phyloP scores from a whole-genome alignment of 805 yeast species.

The Teunomyces pallodes region DNA sequence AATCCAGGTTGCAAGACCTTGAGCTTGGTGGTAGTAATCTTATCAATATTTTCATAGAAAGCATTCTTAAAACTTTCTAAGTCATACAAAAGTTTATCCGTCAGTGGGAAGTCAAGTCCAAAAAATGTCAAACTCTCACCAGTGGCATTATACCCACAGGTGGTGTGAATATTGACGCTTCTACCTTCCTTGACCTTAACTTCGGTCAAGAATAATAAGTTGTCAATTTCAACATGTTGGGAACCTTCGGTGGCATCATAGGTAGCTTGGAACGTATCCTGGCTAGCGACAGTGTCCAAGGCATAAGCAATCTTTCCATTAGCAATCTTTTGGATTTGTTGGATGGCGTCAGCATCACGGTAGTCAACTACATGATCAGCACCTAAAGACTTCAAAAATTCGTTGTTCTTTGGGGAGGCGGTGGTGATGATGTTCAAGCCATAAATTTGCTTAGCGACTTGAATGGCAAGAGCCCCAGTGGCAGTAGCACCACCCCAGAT shows the following conservation, averaged over 20 bases:
- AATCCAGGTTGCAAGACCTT: constrained; percentile 25
- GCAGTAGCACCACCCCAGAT: constrained; percentile 40
- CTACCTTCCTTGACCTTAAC: constrained; percentile 1
- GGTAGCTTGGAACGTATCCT: constrained; percentile 20
- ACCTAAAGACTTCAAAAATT: constrained; percentile 23
- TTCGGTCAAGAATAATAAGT: constrained; percentile 2
- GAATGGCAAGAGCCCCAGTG: constrained; percentile 30
- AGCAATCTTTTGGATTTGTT: constrained; percentile 18
- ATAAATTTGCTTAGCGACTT: constrained; percentile 27
- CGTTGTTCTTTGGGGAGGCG: constrained; percentile 23
- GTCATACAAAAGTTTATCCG: constrained; percentile 8
- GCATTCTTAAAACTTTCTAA: constrained; percentile 19
- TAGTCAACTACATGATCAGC: constrained; percentile 31
- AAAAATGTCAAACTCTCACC: constrained; percentile 3
- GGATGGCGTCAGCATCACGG: constrained; percentile 19
- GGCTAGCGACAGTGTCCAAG: constrained; percentile 23
- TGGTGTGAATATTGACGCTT: background rate
- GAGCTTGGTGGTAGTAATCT: constrained; percentile 19
- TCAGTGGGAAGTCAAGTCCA: background rate
- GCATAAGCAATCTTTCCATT: constrained; percentile 21
- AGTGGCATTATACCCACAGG: constrained; percentile 7
- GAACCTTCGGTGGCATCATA: constrained; percentile 28
- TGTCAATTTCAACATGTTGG: constrained; percentile 12
- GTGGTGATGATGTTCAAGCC: constrained; percentile 31
- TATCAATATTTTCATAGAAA: constrained; percentile 15